These are phyloP conservation scores for Cicer judaicum DNA, from an alignment of 306 rosid genomes.

Conservation along the genomic window DNA sequence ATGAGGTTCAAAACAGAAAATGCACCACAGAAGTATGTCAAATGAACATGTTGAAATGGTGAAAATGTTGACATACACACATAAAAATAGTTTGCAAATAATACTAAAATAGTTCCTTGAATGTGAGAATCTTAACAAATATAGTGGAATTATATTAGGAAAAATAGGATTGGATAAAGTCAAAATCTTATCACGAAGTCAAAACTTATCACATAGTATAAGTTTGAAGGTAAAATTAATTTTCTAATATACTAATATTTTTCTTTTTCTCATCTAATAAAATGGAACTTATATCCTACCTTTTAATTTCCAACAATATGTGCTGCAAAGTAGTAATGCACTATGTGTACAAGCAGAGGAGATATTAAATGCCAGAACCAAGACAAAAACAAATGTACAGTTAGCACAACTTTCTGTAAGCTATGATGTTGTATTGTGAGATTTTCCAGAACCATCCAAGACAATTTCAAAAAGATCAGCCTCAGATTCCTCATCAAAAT, in stretches of 20 bases:
- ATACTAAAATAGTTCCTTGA: too few relatives aligned
- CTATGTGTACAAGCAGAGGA: conserved; percentile 24
- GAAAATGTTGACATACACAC: background rate
- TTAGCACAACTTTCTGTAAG: conserved; percentile 10
- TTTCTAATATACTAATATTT: background rate
- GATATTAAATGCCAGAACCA: conserved; percentile 25
- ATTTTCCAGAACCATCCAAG: conserved; percentile 52
- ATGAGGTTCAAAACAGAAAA: background rate
- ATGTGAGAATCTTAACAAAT: too few relatives aligned
- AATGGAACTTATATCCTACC: background rate
- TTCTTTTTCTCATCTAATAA: conserved; percentile 6
- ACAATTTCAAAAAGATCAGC: conserved; percentile 61
- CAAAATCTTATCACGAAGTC: background rate
- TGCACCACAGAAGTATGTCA: too few relatives aligned
- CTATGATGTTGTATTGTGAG: conserved; percentile 46
- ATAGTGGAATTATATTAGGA: background rate
- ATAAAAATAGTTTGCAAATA: background rate
- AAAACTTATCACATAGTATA: background rate
- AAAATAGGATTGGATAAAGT: background rate
- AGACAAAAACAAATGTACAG: conserved; percentile 23
- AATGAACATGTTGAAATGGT: too few relatives aligned
- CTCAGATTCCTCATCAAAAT: conserved; percentile 62
- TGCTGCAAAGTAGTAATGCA: conserved; percentile 37
- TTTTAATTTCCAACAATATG: background rate
- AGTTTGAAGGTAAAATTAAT: background rate